phyloP scores from a whole-genome alignment of 2,329 filamentous ascomycete species.

The Amylocarpus encephaloides region DNA sequence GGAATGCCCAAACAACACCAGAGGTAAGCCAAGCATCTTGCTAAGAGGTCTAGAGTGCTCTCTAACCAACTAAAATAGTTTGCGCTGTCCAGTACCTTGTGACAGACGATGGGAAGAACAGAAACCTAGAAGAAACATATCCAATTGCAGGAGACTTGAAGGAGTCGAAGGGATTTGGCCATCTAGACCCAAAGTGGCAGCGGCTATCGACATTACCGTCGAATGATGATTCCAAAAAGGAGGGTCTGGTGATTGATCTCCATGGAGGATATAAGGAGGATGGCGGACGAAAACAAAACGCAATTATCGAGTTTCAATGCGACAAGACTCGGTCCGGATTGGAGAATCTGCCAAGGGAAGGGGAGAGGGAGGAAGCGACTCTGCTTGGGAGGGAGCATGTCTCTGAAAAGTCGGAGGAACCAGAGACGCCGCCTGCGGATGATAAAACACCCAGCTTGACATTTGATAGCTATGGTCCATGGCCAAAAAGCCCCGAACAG shows the following conservation, averaged over 20 bases:
- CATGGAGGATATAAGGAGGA: conserved; percentile 52
- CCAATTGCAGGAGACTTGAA: conserved; percentile 69
- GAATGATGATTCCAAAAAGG: conserved; percentile 56
- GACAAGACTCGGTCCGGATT: conserved; percentile 64
- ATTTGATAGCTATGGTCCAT: conserved; percentile 65
- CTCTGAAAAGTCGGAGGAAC: conserved; percentile 29
- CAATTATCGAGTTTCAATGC: conserved; percentile 81
- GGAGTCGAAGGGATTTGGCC: conserved; percentile 45
- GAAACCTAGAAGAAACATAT: conserved; percentile 50
- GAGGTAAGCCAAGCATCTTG: conserved; percentile 45
- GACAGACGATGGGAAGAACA: conserved; percentile 40
- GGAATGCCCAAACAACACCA: conserved; percentile 62
- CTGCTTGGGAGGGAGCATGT: conserved; percentile 30
- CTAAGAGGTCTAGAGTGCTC: background rate
- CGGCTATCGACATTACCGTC: conserved; percentile 60
- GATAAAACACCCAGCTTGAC: conserved; percentile 52
- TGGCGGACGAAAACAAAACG: conserved; percentile 53
- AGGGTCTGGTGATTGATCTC: conserved; percentile 67
- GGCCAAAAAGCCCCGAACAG: conserved; percentile 39
- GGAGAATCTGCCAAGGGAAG: conserved; percentile 59
- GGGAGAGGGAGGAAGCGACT: conserved; percentile 47
- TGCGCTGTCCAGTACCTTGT: conserved; percentile 65
- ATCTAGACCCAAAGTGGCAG: conserved; percentile 59
- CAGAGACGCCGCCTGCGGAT: conserved; percentile 26
- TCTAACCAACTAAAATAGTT: conserved; percentile 41